Percentiles rank a stretch among this genome's conserved stretches.
These are phyloP conservation scores for Botrytis galanthina DNA, from an alignment of 2,329 filamentous ascomycete species.

Conservation along the genomic window DNA sequence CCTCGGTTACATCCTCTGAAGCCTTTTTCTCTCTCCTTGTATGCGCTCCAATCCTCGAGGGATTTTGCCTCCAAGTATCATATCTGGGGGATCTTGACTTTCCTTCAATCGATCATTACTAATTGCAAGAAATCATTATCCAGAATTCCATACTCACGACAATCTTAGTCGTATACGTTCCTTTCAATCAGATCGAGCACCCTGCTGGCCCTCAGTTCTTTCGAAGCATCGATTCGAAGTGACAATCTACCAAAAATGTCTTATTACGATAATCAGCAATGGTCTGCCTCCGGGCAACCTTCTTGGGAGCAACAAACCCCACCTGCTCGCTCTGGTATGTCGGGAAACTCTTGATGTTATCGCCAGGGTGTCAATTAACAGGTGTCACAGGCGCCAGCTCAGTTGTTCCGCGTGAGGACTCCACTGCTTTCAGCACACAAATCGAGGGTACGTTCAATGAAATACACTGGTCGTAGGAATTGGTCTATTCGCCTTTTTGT, in stretches of 20 bases:
- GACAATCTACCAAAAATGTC: conserved; percentile 49
- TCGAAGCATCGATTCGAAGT: conserved; percentile 35
- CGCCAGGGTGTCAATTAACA: conserved; percentile 31
- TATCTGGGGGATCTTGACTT: background rate
- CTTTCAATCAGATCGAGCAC: conserved; percentile 33
- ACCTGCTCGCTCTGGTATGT: conserved; percentile 68
- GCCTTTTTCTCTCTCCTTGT: background rate
- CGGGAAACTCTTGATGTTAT: conserved; percentile 11
- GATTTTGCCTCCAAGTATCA: background rate
- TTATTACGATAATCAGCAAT: conserved; percentile 67
- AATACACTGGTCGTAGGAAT: background rate
- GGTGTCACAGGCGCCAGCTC: conserved; percentile 65
- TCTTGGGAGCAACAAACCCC: conserved; percentile 73
- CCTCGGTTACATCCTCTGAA: conserved; percentile 16
- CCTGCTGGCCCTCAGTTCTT: conserved; percentile 37
- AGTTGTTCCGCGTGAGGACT: conserved; percentile 70
- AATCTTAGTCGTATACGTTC: conserved; percentile 38
- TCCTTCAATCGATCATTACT: conserved; percentile 4
- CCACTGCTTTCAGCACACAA: conserved; percentile 77
- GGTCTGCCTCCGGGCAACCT: conserved; percentile 56
- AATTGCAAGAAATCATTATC: conserved; percentile 9
- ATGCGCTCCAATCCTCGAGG: conserved; percentile 14
- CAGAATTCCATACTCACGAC: conserved; percentile 27
- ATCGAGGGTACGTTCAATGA: conserved; percentile 72
- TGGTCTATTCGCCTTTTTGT: background rate